phyloP scores from a whole-genome alignment of 1,284 basidiomycete genomes.

The Tilletia horrida region DNA sequence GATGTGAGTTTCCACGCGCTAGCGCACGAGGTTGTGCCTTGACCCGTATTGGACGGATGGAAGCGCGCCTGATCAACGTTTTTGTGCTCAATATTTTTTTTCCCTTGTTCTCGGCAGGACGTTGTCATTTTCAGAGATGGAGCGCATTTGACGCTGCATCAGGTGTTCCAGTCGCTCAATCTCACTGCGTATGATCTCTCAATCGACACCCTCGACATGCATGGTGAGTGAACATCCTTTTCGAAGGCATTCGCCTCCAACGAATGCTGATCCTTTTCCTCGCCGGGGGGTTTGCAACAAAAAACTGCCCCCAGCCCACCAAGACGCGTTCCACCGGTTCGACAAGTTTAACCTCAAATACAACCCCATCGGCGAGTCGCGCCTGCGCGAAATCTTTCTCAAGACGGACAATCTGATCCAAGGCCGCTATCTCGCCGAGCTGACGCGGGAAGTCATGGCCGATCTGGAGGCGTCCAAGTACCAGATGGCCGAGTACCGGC shows the following conservation, averaged over 20 bases:
- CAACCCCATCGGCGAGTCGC: constrained; percentile 89
- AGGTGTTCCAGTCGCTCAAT: constrained; percentile 93
- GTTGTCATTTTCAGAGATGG: constrained; percentile 93
- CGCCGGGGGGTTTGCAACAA: not conserved
- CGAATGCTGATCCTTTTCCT: not conserved
- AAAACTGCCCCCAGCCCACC: constrained; percentile 63
- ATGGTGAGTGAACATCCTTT: constrained; percentile 58
- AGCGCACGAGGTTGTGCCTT: no score
- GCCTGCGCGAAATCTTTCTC: constrained; percentile 93
- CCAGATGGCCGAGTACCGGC: constrained; percentile 82
- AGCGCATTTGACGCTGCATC: constrained; percentile 77
- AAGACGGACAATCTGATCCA: constrained; percentile 81
- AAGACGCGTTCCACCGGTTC: constrained; percentile 94
- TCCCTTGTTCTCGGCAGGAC: no score
- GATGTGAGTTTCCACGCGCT: constrained; percentile 59
- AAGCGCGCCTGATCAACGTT: no score
- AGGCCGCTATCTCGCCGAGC: constrained; percentile 88
- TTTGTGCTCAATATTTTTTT: no score
- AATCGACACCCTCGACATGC: constrained; percentile 99
- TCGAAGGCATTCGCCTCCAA: not conserved
- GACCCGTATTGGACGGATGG: no score
- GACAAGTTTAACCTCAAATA: constrained; percentile 67
- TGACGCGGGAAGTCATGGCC: constrained; percentile 90
- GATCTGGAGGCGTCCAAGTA: constrained; percentile 98
- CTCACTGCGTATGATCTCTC: constrained; percentile 96